Conservation (phyloP, 148 eudicot species). For the Silene latifolia region DNA sequence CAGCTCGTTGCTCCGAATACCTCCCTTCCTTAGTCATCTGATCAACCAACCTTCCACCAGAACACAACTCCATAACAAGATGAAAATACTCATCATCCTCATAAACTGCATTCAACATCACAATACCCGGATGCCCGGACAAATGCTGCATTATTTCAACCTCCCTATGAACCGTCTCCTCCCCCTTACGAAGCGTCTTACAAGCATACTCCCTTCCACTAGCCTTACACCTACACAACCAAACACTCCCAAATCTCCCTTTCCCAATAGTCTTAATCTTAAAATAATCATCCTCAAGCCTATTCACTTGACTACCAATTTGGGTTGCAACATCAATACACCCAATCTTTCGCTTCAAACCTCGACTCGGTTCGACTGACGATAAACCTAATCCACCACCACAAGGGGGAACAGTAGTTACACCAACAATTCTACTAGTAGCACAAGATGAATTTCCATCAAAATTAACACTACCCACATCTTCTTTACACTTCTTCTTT, state of each 20-base stretch:
- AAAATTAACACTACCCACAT: conserved; percentile 32
- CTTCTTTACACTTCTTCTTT: conserved; percentile 65
- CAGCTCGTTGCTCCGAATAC: conserved; percentile 70
- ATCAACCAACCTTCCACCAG: conserved; percentile 80
- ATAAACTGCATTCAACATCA: conserved; percentile 75
- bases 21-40: conserved; percentile 56
- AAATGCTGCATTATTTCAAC: conserved; percentile 99
- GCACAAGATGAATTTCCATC: conserved; percentile 37
- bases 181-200: conserved; percentile 83
- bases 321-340: conserved; percentile 78
- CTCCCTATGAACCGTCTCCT: conserved; percentile 90
- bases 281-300: conserved; percentile 73
- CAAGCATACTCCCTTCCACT: conserved; percentile 74
- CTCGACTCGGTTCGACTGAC: conserved; percentile 47
- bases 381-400: conserved; percentile 38
- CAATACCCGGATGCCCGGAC: conserved; percentile 90
- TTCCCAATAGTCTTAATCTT: conserved; percentile 52
- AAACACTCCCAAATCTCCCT: conserved; percentile 94
- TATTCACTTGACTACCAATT: conserved; percentile 70
- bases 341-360: conserved; percentile 83
- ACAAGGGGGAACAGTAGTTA: conserved; percentile 59
- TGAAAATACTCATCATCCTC: conserved; percentile 72
- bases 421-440: conserved; percentile 52
- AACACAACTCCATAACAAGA: conserved; percentile 88
- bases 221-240: conserved; percentile 62